Conservation (phyloP, 305 asterid species). For the Fraxinus angustifolia region DNA sequence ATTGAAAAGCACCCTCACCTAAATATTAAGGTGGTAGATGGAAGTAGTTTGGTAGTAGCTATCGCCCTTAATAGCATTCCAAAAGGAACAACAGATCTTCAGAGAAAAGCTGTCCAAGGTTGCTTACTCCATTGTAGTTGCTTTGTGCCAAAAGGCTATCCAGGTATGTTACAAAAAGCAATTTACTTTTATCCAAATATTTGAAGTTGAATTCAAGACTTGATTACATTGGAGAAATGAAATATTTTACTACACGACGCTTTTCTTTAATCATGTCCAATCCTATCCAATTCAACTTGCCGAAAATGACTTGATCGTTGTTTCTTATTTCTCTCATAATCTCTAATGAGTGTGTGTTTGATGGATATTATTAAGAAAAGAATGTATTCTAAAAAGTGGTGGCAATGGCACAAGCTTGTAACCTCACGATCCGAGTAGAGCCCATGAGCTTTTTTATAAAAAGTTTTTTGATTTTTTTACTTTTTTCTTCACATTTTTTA, state of each 20-base stretch:
- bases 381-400: no score
- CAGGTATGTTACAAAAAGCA: slow-evolving; percentile 28
- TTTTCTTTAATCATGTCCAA: background rate
- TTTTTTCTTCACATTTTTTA: no score
- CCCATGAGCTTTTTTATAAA: no score
- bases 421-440: no score
- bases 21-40: slow-evolving; percentile 36
- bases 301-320: no score
- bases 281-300: background rate
- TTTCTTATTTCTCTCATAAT: background rate
- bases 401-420: no score
- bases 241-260: background rate
- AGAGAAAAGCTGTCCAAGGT: slow-evolving; percentile 48
- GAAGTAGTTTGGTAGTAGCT: slow-evolving; percentile 48
- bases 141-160: slow-evolving; percentile 46
- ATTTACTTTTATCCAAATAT: background rate
- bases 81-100: slow-evolving; percentile 36
- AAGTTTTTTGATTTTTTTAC: no score
- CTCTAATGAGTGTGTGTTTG: background rate
- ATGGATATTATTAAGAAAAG: no score
- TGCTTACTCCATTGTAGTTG: slow-evolving; percentile 46
- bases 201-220: background rate
- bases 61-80: slow-evolving; percentile 48
- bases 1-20: slow-evolving; percentile 37
- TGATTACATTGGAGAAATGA: background rate